Percentiles rank a stretch among this genome's conserved stretches.
Conservation (phyloP, 1,139 yeast genomes). For the Kodamaea sp. region DNA sequence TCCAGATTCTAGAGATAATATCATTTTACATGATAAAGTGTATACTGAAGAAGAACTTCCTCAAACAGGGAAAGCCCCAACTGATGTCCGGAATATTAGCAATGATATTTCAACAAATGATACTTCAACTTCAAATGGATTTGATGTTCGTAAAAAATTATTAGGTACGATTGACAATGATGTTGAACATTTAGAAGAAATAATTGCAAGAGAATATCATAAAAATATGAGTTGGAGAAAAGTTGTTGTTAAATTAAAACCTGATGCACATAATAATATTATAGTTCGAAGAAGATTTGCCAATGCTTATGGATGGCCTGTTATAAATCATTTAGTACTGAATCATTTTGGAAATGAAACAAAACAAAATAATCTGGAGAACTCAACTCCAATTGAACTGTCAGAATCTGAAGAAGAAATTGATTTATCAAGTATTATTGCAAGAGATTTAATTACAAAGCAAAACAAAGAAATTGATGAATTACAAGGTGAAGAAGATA, state of each 20-base stretch:
- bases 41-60: slow-evolving; percentile 38
- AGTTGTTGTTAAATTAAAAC: slow-evolving; percentile 77
- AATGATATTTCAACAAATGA: slow-evolving; percentile 1
- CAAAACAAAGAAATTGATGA: slow-evolving; percentile 37
- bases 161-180: slow-evolving; percentile 15
- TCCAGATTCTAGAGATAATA: slow-evolving; percentile 40
- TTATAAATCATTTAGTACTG: slow-evolving; percentile 71
- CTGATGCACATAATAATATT: slow-evolving; percentile 95
- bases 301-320: slow-evolving; percentile 97
- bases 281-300: slow-evolving; percentile 85
- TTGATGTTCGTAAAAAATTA: slow-evolving; percentile 7
- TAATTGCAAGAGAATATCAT: slow-evolving; percentile 88
- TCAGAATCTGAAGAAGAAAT: slow-evolving; percentile 13
- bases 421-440: slow-evolving; percentile 30
- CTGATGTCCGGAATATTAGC: not conserved
- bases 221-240: slow-evolving; percentile 85
- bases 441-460: slow-evolving; percentile 32
- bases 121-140: not conserved
- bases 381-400: not conserved
- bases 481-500: slow-evolving; percentile 11
- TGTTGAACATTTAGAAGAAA: slow-evolving; percentile 56
- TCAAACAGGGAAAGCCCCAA: slow-evolving; percentile 1
- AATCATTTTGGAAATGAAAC: slow-evolving; percentile 48
- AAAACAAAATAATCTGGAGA: not conserved
- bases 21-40: slow-evolving; percentile 40